phyloP scores from a whole-genome alignment of 192 early-diverging fungal genomes.

The Jimgerdemannia flammicorona region DNA sequence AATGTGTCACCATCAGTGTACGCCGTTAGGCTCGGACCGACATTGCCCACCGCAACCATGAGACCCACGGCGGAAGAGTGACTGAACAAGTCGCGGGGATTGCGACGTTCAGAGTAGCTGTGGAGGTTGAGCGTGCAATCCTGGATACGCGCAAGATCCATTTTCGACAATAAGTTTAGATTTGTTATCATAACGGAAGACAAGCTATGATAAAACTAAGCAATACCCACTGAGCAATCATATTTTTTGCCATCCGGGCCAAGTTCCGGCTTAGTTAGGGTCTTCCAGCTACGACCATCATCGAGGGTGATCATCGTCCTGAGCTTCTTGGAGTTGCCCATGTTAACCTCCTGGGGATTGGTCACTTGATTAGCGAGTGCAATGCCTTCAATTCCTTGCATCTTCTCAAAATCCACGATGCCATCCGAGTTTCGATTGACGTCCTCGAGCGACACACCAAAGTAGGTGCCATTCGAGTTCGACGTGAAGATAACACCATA shows the following conservation, averaged over 20 bases:
- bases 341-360: conserved; percentile 58
- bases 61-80: conserved; percentile 77
- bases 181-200: neutral
- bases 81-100: conserved; percentile 77
- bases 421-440: conserved; percentile 72
- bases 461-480: conserved; percentile 86
- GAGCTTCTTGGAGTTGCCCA: conserved; percentile 56
- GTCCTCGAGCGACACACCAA: conserved; percentile 59
- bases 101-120: conserved; percentile 81
- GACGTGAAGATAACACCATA: conserved; percentile 89
- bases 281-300: conserved; percentile 75
- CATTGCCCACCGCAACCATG: conserved; percentile 91
- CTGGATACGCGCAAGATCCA: conserved; percentile 4
- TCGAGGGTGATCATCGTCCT: conserved; percentile 72
- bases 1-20: conserved; percentile 80
- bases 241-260: conserved; percentile 35
- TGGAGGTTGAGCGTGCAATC: conserved; percentile 79
- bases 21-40: conserved; percentile 61
- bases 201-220: neutral
- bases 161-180: too few relatives aligned
- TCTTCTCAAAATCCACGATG: conserved; percentile 92
- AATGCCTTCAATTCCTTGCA: conserved; percentile 84
- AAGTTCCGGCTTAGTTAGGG: conserved; percentile 41
- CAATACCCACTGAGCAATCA: conserved; percentile 28
- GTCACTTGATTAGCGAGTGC: conserved; percentile 76